Evolutionary conservation across 805 yeast species (phyloP), one percentile per base, ranked within the genome.

Genomic region (Barnettozyma salicaria): DNA sequence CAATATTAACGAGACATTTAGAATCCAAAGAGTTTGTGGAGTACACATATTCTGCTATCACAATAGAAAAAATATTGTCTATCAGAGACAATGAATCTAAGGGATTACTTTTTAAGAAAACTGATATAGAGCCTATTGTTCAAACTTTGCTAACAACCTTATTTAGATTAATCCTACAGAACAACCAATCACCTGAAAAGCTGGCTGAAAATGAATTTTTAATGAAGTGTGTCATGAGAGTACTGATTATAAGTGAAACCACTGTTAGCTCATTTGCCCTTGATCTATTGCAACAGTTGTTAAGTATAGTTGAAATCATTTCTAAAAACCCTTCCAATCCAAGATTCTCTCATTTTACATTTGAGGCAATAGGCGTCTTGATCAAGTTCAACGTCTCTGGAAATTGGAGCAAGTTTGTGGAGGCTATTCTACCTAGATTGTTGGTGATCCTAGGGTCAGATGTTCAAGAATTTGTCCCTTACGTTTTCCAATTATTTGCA

Each of bases 271-370:
- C 63, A 6, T 63, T 71, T 37, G 63, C 72, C 30, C 49, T 65
- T 12, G 71, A 76, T 19, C 40, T 67, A 9, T 64, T 86, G 25
- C 68, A 72, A 23, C 89, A 89, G 55, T 64, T 90, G 29, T 61
- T 89, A 30, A 65, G 71, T 35, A 83, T 92, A 32, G 68, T 89
- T 33, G 69, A 68, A 12, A 74, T 77, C 12, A 87, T 89, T 38
- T 67, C 88, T 18, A 79, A 78, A 49, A 92, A 92, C 53, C 99
- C 99, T 6, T 85, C 97, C 5, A 92, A 92, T 61, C 98, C 99
- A 30, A 76, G 80, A 50, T 92, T 92, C 54, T 75, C 88, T 6
- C 98, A 92, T 60, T 94, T 79, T 55, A 70, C 84, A 4, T 92
- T 92, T 58, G 99, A 92, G 65, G 72, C 95, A 7, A 68, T 92